Evolutionary conservation across 345 rosid species (phyloP).

Genomic region (Atalantia buxifolia): DNA sequence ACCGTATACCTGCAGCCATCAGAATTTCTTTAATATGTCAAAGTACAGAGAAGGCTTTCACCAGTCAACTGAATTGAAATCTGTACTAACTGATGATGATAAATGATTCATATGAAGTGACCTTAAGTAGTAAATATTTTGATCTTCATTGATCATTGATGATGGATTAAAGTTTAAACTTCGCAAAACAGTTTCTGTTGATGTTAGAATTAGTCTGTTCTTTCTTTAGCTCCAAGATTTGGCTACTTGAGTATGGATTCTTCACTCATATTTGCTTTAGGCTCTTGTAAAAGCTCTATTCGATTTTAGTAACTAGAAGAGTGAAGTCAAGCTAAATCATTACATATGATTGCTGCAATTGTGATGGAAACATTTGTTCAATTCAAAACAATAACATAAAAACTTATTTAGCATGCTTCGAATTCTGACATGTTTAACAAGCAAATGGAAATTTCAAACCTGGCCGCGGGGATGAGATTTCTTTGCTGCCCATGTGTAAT

Average conservation of each 20-base stretch:
- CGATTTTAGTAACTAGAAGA: neutral
- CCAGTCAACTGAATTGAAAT: neutral
- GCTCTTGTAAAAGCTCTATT: neutral
- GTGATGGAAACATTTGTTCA: neutral
- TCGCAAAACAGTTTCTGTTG: too few species aligned
- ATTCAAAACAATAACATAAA: too few species aligned
- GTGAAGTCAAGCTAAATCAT: neutral
- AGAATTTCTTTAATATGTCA: neutral
- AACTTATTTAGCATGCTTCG: too few species aligned
- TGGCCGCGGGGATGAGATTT: constrained; percentile 51
- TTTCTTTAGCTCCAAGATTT: neutral
- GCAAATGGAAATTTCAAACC: constrained; percentile 25
- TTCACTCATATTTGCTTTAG: neutral
- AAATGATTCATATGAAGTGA: neutral
- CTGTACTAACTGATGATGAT: neutral
- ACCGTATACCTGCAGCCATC: constrained; percentile 51
- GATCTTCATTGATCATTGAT: neutral
- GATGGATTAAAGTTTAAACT: too few species aligned
- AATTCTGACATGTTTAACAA: neutral
- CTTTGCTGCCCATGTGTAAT: constrained; percentile 54
- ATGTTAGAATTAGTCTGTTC: neutral
- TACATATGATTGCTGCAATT: neutral
- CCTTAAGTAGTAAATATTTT: neutral
- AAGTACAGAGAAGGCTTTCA: neutral
- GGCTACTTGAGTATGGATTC: neutral